Conservation (phyloP, 371 early-diverging fungal species). For the Entomophthora muscae region DNA sequence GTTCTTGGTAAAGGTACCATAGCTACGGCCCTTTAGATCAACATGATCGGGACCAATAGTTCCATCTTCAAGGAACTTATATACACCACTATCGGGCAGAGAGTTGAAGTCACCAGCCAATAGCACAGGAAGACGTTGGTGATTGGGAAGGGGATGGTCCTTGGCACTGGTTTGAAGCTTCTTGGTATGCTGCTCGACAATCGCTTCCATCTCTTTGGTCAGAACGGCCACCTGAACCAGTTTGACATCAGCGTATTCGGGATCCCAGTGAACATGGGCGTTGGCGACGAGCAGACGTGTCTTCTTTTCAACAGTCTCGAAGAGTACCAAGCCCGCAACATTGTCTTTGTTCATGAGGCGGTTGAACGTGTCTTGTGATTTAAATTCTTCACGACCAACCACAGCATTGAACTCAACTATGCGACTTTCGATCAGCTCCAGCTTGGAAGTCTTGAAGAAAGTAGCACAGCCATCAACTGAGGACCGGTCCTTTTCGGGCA, state of each 20-base stretch:
- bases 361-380: slow-evolving; percentile 71
- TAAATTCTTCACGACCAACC: slow-evolving; percentile 19
- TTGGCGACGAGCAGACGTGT: slow-evolving; percentile 71
- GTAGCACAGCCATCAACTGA: slow-evolving; percentile 96
- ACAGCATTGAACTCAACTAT: slow-evolving; percentile 87
- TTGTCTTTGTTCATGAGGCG: slow-evolving; percentile 96
- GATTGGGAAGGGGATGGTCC: slow-evolving; percentile 14
- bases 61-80: slow-evolving; percentile 64
- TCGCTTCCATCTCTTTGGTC: slow-evolving; percentile 73
- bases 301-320: slow-evolving; percentile 63
- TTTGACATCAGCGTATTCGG: slow-evolving; percentile 89
- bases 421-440: slow-evolving; percentile 54
- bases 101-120: slow-evolving; percentile 98
- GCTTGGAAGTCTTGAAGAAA: slow-evolving; percentile 80
- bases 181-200: slow-evolving; percentile 26
- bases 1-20: slow-evolving; percentile 70
- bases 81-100: slow-evolving; percentile 76
- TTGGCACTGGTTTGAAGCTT: slow-evolving; percentile 15
- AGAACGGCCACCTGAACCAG: slow-evolving; percentile 93
- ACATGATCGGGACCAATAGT: slow-evolving; percentile 52
- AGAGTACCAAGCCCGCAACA: slow-evolving; percentile 70
- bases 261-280: slow-evolving; percentile 90
- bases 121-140: slow-evolving; percentile 38
- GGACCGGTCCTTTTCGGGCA: slow-evolving; percentile 75
- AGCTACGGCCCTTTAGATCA: slow-evolving; percentile 65